These are phyloP conservation scores for Cladophialophora carrionii DNA, from an alignment of 2,329 filamentous ascomycete genomes.

Conservation along the genomic window DNA sequence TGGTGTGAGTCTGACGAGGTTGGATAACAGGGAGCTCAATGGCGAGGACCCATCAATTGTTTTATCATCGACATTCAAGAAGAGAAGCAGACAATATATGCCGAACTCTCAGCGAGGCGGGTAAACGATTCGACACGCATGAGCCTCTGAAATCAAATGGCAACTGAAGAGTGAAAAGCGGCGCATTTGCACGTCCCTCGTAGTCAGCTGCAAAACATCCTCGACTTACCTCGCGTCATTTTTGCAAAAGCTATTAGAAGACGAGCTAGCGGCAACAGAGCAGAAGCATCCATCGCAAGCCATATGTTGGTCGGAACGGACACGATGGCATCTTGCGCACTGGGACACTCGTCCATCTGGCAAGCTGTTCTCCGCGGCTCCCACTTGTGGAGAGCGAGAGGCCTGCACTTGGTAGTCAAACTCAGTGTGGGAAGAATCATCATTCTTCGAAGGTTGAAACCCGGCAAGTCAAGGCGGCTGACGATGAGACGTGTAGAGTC, in stretches of 20 bases:
- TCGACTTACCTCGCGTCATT: slow-evolving; percentile 7
- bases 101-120: slow-evolving; percentile 9
- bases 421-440: neutral
- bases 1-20: neutral
- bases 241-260: neutral
- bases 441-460: neutral
- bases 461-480: neutral
- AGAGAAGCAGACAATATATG: neutral
- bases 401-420: neutral
- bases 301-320: neutral
- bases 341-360: neutral
- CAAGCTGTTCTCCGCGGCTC: neutral
- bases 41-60: neutral
- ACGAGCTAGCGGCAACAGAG: neutral
- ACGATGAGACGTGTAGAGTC: neutral
- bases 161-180: slow-evolving; percentile 1
- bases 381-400: neutral
- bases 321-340: neutral
- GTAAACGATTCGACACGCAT: slow-evolving; percentile 12
- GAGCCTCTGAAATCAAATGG: slow-evolving; percentile 6
- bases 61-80: neutral
- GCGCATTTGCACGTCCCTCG: neutral
- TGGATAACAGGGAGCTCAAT: neutral
- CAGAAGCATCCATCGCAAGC: neutral
- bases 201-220: neutral